Conservation (phyloP, 1,139 yeast genomes). For the Saccharomyces hybrid region DNA sequence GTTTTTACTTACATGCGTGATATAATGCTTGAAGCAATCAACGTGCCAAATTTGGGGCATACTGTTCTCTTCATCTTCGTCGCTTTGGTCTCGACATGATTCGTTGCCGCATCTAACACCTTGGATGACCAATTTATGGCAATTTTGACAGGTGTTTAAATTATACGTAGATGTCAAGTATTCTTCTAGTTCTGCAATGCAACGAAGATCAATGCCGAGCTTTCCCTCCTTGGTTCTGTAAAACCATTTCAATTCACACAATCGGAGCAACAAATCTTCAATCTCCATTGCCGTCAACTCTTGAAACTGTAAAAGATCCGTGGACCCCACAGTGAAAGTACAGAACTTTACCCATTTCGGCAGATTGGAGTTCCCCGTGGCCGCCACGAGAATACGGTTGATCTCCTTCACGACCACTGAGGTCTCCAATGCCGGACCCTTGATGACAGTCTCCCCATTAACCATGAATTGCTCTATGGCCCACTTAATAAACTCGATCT, state of each 20-base stretch:
- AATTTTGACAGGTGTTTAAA: slow-evolving; percentile 16
- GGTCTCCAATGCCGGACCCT: not conserved
- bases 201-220: slow-evolving; percentile 23
- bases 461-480: slow-evolving; percentile 14
- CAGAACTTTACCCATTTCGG: slow-evolving; percentile 11
- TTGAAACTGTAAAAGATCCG: slow-evolving; percentile 14
- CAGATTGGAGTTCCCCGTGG: slow-evolving; percentile 3
- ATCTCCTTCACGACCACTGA: slow-evolving; percentile 12
- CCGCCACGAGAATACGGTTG: slow-evolving; percentile 10
- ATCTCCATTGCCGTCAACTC: slow-evolving; percentile 18
- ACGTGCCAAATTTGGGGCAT: slow-evolving; percentile 23
- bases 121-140: slow-evolving; percentile 19
- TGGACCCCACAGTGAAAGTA: slow-evolving; percentile 20
- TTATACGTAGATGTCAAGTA: slow-evolving; percentile 14
- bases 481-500: slow-evolving; percentile 27
- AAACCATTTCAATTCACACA: slow-evolving; percentile 28
- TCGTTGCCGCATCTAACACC: slow-evolving; percentile 23
- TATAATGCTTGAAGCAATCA: slow-evolving; percentile 27
- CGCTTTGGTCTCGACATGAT: slow-evolving; percentile 5
- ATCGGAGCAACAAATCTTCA: slow-evolving; percentile 16
- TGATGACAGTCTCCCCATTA: slow-evolving; percentile 5
- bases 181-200: slow-evolving; percentile 24
- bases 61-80: slow-evolving; percentile 4
- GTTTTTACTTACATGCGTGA: slow-evolving; percentile 20
- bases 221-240: slow-evolving; percentile 20